Evolutionary conservation across 2,329 filamentous ascomycete genomes (phyloP).

Genomic region (Pseudocercospora musae): DNA sequence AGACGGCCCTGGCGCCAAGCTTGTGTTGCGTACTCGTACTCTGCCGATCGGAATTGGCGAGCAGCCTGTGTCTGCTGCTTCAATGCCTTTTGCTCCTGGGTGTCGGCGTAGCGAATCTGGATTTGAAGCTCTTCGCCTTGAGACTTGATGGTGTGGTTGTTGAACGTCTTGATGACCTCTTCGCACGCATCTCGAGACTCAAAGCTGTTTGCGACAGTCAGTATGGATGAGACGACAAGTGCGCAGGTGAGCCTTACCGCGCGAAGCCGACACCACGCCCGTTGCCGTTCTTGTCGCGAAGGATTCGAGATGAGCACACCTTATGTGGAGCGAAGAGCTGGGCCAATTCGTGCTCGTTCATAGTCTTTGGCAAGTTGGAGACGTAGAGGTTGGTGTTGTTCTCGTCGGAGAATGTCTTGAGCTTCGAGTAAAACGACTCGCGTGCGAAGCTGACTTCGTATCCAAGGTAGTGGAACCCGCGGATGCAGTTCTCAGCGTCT

Average conservation of each 20-base stretch:
- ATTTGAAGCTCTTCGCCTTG: slow-evolving; percentile 74
- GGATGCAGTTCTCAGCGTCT: slow-evolving; percentile 93
- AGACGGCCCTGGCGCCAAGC: slow-evolving; percentile 34
- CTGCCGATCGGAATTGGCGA: slow-evolving; percentile 91
- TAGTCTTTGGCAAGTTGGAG: slow-evolving; percentile 87
- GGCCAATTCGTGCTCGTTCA: slow-evolving; percentile 83
- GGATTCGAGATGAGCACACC: slow-evolving; percentile 91
- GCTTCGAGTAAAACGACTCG: slow-evolving; percentile 95
- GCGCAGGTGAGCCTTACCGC: slow-evolving; percentile 58
- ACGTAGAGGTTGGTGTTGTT: slow-evolving; percentile 94
- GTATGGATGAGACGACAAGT: slow-evolving; percentile 14
- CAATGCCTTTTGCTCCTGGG: slow-evolving; percentile 90
- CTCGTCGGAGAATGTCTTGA: slow-evolving; percentile 92
- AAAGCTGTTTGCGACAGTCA: slow-evolving; percentile 58
- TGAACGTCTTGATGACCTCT: slow-evolving; percentile 80
- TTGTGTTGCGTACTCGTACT: slow-evolving; percentile 59
- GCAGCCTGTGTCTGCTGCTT: slow-evolving; percentile 95
- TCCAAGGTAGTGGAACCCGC: slow-evolving; percentile 87
- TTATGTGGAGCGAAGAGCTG: slow-evolving; percentile 75
- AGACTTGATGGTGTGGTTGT: slow-evolving; percentile 60
- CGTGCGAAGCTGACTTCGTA: slow-evolving; percentile 98
- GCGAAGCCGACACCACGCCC: slow-evolving; percentile 97
- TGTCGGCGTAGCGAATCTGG: slow-evolving; percentile 95
- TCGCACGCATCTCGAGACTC: slow-evolving; percentile 87
- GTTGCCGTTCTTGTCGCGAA: slow-evolving; percentile 85